Percentiles rank a stretch among this genome's conserved stretches.
Conservation (phyloP, 1,284 basidiomycete genomes). For the Anthracocystis setariae region DNA sequence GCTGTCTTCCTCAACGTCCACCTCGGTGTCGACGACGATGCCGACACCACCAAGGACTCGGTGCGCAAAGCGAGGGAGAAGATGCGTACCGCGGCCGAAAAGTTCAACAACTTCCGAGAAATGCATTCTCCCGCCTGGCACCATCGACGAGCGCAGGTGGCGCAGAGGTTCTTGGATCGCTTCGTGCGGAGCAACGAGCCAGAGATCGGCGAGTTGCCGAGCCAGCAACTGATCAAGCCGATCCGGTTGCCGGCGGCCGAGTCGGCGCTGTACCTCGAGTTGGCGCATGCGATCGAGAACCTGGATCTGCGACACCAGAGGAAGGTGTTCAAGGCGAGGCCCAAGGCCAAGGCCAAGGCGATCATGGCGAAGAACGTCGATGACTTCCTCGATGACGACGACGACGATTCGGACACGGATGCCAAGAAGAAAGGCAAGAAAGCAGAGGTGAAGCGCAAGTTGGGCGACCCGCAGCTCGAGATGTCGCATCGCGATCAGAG, state of each 20-base stretch:
- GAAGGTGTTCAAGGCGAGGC: conserved; percentile 36
- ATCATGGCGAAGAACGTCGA: conserved; percentile 5
- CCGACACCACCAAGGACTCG: conserved; percentile 75
- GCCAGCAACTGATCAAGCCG: conserved; percentile 75
- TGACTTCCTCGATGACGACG: conserved; percentile 27
- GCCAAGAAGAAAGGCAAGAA: conserved; percentile 32
- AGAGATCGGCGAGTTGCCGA: conserved; percentile 94
- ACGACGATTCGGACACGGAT: conserved; percentile 21
- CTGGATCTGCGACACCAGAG: conserved; percentile 77
- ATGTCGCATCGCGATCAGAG: conserved; percentile 82
- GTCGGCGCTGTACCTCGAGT: conserved; percentile 90
- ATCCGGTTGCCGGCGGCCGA: conserved; percentile 88
- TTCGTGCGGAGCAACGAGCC: conserved; percentile 80
- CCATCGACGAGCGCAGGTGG: conserved; percentile 81
- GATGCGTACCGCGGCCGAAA: conserved; percentile 88
- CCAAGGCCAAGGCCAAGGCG: conserved; percentile 27
- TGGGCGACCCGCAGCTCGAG: conserved; percentile 41
- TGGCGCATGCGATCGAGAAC: conserved; percentile 91
- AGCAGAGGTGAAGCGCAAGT: conserved; percentile 31
- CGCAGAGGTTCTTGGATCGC: conserved; percentile 76
- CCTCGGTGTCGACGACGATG: conserved; percentile 76
- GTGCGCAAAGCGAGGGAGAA: conserved; percentile 77
- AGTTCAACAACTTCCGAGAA: conserved; percentile 95
- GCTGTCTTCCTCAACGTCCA: conserved; percentile 61
- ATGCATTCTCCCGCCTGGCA: conserved; percentile 93